Percentiles rank a stretch among this genome's conserved stretches.
Evolutionary conservation across 805 yeast genomes (phyloP).

Genomic region (Ogataea trehalophila): DNA sequence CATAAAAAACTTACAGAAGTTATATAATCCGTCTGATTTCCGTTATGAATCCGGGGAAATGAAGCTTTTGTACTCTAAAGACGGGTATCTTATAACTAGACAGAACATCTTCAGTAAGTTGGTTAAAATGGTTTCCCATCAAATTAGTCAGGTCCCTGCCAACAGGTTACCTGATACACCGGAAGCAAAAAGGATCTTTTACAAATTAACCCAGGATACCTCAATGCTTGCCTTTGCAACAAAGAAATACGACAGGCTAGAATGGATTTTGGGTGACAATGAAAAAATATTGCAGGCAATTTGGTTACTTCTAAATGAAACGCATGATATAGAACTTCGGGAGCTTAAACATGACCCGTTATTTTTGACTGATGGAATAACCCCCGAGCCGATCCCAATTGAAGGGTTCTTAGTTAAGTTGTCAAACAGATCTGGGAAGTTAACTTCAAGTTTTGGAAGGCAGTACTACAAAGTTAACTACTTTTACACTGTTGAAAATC

Average conservation of each 20-base stretch:
- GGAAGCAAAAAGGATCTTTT: constrained; percentile 11
- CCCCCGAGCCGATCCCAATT: constrained; percentile 62
- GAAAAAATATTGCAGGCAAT: constrained; percentile 38
- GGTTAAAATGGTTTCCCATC: constrained; percentile 31
- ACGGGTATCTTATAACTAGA: constrained; percentile 25
- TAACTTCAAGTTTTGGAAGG: constrained; percentile 22
- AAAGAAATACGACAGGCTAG: constrained; percentile 69
- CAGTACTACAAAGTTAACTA: constrained; percentile 54
- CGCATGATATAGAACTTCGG: constrained; percentile 60
- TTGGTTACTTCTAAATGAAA: constrained; percentile 37
- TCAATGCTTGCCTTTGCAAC: constrained; percentile 40
- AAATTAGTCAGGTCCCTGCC: constrained; percentile 11
- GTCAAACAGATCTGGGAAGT: constrained; percentile 45
- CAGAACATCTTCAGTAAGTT: constrained; percentile 34
- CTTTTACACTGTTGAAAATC: constrained; percentile 55
- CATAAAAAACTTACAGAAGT: constrained; percentile 23
- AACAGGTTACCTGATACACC: constrained; percentile 3
- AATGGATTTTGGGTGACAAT: constrained; percentile 53
- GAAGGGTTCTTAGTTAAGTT: constrained; percentile 76
- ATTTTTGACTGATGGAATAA: constrained; percentile 18
- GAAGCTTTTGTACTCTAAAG: not conserved
- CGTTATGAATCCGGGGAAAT: not conserved
- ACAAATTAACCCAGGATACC: constrained; percentile 21
- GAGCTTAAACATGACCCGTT: constrained; percentile 38
- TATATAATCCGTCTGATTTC: constrained; percentile 7